Percentiles rank a stretch among this genome's conserved stretches.
Conservation (phyloP, 2,329 filamentous ascomycete genomes). For the Aspergillus candidus region DNA sequence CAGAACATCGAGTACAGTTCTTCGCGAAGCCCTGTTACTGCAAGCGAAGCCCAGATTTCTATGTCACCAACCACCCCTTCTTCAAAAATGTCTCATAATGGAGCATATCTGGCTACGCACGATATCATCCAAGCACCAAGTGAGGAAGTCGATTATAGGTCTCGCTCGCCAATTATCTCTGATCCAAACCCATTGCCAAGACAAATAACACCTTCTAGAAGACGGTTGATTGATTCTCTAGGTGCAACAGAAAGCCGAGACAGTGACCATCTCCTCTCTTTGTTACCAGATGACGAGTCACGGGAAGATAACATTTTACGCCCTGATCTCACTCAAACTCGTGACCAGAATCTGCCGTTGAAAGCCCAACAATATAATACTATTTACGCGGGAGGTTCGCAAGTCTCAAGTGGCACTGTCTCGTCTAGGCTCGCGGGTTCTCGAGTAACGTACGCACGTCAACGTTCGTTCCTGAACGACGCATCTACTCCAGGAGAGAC, state of each 20-base stretch:
- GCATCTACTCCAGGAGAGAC: constrained; percentile 19
- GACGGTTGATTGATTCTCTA: constrained; percentile 32
- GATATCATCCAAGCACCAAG: not conserved
- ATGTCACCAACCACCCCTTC: too few species aligned
- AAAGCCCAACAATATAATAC: not conserved
- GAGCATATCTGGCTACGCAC: too few species aligned
- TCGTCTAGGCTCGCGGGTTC: constrained; percentile 29
- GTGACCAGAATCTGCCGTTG: not conserved
- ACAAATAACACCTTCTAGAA: constrained; percentile 16
- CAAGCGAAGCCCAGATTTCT: too few species aligned
- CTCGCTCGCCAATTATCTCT: too few species aligned
- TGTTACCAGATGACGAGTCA: not conserved
- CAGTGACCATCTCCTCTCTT: not conserved
- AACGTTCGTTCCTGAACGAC: constrained; percentile 56
- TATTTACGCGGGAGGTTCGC: not conserved
- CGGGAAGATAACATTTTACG: not conserved
- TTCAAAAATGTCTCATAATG: too few species aligned
- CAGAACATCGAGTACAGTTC: too few species aligned
- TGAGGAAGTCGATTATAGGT: too few species aligned
- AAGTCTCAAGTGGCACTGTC: constrained; percentile 9
- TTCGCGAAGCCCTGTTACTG: too few species aligned
- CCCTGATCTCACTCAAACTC: not conserved
- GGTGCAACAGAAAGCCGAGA: constrained; percentile 11
- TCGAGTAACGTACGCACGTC: constrained; percentile 54
- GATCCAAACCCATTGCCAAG: too few species aligned